Evolutionary conservation across 83 land plant genomes (phyloP).

Genomic region (Thuja plicata): DNA sequence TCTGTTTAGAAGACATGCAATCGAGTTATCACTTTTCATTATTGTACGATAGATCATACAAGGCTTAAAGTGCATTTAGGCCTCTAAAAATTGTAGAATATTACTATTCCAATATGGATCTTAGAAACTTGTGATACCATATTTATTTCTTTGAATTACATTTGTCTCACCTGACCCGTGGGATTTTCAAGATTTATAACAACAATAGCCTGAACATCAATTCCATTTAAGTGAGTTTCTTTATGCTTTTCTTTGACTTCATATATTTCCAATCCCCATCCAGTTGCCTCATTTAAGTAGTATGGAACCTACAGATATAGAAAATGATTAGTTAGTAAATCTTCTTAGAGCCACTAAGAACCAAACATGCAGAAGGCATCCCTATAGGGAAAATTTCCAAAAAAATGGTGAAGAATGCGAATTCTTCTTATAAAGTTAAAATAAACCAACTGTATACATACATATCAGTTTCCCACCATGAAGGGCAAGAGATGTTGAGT

Average conservation of each 20-base stretch:
- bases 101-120: neutral
- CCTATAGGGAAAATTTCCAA: neutral
- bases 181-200: slow-evolving; percentile 99
- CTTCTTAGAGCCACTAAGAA: neutral
- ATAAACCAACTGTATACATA: no score
- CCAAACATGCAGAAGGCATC: neutral
- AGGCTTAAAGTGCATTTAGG: neutral
- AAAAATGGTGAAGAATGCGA: neutral
- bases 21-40: neutral
- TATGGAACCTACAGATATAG: slow-evolving; percentile 78
- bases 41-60: neutral
- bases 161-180: slow-evolving; percentile 86
- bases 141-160: neutral
- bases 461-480: no score
- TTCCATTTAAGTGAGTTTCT: slow-evolving; percentile 71
- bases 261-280: slow-evolving; percentile 98
- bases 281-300: slow-evolving; percentile 86
- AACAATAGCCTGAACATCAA: slow-evolving; percentile 83
- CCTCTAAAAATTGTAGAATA: neutral
- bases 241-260: slow-evolving; percentile 83
- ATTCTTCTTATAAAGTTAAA: no score
- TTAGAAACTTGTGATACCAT: neutral
- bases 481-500: no score
- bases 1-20: no score
- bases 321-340: neutral